Percentiles rank a stretch among this genome's conserved stretches.
phyloP scores from a whole-genome alignment of 2,329 filamentous ascomycete species.

The Cladophialophora psammophila region DNA sequence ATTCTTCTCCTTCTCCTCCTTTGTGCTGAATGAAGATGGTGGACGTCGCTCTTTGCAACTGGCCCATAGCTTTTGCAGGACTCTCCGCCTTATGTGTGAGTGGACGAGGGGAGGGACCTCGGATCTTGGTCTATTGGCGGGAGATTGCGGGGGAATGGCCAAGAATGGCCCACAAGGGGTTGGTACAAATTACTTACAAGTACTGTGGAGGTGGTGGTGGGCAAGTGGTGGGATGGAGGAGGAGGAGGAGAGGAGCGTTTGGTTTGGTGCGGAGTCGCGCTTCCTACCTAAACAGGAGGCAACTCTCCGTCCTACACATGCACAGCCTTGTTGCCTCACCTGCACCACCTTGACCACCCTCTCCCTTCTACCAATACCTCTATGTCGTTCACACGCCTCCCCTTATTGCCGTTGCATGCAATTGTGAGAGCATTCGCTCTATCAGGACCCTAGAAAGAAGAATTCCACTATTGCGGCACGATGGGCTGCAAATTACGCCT shows the following conservation, averaged over 20 bases:
- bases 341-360: too few species aligned
- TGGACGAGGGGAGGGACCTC: neutral
- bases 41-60: neutral
- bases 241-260: too few species aligned
- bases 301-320: too few species aligned
- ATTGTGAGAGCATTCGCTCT: neutral
- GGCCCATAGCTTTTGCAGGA: neutral
- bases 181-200: too few species aligned
- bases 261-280: too few species aligned
- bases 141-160: neutral
- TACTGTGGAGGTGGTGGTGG: too few species aligned
- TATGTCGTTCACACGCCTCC: neutral
- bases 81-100: conserved; percentile 1
- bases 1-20: neutral
- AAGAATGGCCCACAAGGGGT: too few species aligned
- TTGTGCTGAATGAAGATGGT: neutral
- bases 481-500: neutral
- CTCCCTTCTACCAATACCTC: neutral
- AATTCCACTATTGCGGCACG: neutral
- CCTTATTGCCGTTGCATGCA: neutral
- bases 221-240: too few species aligned
- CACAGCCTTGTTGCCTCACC: too few species aligned
- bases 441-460: neutral
- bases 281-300: too few species aligned
- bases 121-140: neutral